phyloP scores from a whole-genome alignment of 2,329 filamentous ascomycete species.

The Microdochium paspali region DNA sequence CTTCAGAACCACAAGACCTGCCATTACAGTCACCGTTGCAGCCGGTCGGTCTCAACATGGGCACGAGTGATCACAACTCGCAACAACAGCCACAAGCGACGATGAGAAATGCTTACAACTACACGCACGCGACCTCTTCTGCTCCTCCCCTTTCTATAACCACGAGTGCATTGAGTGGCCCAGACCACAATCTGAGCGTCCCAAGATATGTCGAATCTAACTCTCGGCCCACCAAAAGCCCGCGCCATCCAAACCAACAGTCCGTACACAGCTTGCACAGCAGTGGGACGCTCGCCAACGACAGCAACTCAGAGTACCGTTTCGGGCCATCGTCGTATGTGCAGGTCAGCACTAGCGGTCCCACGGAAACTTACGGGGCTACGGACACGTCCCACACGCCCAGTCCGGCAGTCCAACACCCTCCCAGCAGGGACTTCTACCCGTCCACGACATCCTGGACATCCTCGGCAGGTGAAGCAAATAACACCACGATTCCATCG shows the following conservation, averaged over 20 bases:
- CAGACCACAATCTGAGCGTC: slow-evolving; percentile 39
- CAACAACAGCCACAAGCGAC: slow-evolving; percentile 20
- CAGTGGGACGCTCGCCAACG: slow-evolving; percentile 36
- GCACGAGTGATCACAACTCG: slow-evolving; percentile 35
- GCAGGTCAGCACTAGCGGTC: slow-evolving; percentile 14
- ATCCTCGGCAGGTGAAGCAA: slow-evolving; percentile 36
- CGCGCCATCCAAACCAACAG: slow-evolving; percentile 42
- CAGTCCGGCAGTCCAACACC: slow-evolving; percentile 9
- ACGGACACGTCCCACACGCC: not conserved
- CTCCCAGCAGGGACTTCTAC: slow-evolving; percentile 41
- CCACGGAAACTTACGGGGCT: slow-evolving; percentile 5
- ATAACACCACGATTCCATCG: slow-evolving; percentile 25
- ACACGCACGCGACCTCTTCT: slow-evolving; percentile 39
- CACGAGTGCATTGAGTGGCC: slow-evolving; percentile 24
- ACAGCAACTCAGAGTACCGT: slow-evolving; percentile 44
- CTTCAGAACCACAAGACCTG: slow-evolving; percentile 43
- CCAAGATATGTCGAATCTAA: slow-evolving; percentile 48
- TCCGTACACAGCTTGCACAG: slow-evolving; percentile 45
- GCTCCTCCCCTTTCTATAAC: slow-evolving; percentile 38
- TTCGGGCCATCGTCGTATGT: slow-evolving; percentile 38
- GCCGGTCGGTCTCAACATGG: slow-evolving; percentile 41
- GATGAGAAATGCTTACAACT: slow-evolving; percentile 46
- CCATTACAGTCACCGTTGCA: slow-evolving; percentile 44
- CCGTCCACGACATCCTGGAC: slow-evolving; percentile 42
- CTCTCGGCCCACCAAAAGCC: slow-evolving; percentile 45